A percentile compares a stretch with the other conserved stretches of the same genome.
Conservation (phyloP, 768 basidiomycete genomes). For the Daedalea quercina region DNA sequence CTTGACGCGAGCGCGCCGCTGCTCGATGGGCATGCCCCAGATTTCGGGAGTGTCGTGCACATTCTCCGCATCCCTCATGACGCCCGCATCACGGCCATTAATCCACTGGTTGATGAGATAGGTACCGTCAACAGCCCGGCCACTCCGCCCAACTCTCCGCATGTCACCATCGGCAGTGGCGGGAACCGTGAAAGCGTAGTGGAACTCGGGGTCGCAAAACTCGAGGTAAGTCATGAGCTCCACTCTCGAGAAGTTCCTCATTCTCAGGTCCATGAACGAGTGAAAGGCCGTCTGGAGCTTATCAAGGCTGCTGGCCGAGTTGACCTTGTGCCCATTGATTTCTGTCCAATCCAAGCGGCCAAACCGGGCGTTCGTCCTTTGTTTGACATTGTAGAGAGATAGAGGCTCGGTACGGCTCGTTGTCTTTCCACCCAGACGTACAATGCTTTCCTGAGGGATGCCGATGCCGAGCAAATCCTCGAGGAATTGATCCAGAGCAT, state of each 20-base stretch:
- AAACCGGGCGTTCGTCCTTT: slow-evolving; percentile 21
- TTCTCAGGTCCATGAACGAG: slow-evolving; percentile 17
- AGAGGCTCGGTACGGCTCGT: slow-evolving; percentile 37
- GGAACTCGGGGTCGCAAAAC: slow-evolving; percentile 42
- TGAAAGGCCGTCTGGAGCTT: slow-evolving; percentile 26
- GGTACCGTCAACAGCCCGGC: slow-evolving; percentile 24
- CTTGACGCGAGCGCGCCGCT: slow-evolving; percentile 21
- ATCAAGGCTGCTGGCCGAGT: slow-evolving; percentile 4
- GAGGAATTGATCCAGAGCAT: slow-evolving; percentile 67
- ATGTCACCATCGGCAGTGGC: slow-evolving; percentile 38
- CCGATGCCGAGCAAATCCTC: slow-evolving; percentile 55
- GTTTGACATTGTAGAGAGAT: slow-evolving; percentile 39
- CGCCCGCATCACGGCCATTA: slow-evolving; percentile 36
- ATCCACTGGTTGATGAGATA: slow-evolving; percentile 47
- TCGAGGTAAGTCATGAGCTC: too few species aligned
- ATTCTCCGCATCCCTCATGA: slow-evolving; percentile 25
- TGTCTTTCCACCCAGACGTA: slow-evolving; percentile 54
- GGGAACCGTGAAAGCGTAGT: slow-evolving; percentile 38
- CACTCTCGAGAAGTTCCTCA: slow-evolving; percentile 34
- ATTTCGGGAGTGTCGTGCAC: slow-evolving; percentile 21
- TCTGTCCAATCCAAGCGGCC: slow-evolving; percentile 31
- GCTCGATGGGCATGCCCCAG: slow-evolving; percentile 30
- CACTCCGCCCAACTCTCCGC: slow-evolving; percentile 33
- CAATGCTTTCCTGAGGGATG: slow-evolving; percentile 41
- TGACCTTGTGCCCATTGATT: slow-evolving; percentile 36